Evolutionary conservation across 768 basidiomycete species (phyloP).

Genomic region (Boletus insuetus): DNA sequence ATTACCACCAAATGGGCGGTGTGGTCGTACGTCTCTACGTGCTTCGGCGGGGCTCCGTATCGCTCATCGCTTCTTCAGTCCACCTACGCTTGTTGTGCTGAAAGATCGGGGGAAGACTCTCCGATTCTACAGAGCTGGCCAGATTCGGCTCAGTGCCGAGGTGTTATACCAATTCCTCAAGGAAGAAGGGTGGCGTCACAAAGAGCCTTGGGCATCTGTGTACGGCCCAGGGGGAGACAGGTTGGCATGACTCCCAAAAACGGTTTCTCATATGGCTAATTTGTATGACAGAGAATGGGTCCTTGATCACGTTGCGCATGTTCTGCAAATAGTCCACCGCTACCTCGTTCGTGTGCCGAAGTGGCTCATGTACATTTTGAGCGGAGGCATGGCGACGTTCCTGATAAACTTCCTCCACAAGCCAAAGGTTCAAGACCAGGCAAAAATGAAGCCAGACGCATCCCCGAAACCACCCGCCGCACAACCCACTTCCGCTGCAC

Average conservation of each 20-base stretch:
- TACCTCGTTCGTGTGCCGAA: slow-evolving; percentile 55
- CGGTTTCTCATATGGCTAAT: slow-evolving; percentile 6
- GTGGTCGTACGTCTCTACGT: slow-evolving; percentile 64
- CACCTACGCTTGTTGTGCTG: slow-evolving; percentile 70
- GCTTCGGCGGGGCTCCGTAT: not conserved
- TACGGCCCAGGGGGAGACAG: slow-evolving; percentile 77
- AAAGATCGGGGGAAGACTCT: slow-evolving; percentile 72
- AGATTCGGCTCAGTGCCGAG: slow-evolving; percentile 58
- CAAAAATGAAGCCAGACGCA: slow-evolving; percentile 5
- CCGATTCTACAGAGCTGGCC: slow-evolving; percentile 73
- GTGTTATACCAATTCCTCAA: slow-evolving; percentile 64
- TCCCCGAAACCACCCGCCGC: slow-evolving; percentile 1
- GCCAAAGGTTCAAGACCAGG: slow-evolving; percentile 3
- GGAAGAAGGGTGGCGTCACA: slow-evolving; percentile 57
- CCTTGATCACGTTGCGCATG: slow-evolving; percentile 55
- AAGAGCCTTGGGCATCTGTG: slow-evolving; percentile 64
- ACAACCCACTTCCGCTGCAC: not conserved
- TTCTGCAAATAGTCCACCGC: slow-evolving; percentile 51
- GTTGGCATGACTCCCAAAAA: slow-evolving; percentile 36
- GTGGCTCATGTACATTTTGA: slow-evolving; percentile 65
- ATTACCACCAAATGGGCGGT: slow-evolving; percentile 84
- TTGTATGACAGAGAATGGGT: slow-evolving; percentile 55
- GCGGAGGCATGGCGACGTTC: slow-evolving; percentile 66
- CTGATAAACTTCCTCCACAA: slow-evolving; percentile 64
- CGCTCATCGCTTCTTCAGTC: slow-evolving; percentile 41